Evolutionary conservation across 2,329 filamentous ascomycete genomes (phyloP).

Genomic region (Aspergillus eucalypticola): DNA sequence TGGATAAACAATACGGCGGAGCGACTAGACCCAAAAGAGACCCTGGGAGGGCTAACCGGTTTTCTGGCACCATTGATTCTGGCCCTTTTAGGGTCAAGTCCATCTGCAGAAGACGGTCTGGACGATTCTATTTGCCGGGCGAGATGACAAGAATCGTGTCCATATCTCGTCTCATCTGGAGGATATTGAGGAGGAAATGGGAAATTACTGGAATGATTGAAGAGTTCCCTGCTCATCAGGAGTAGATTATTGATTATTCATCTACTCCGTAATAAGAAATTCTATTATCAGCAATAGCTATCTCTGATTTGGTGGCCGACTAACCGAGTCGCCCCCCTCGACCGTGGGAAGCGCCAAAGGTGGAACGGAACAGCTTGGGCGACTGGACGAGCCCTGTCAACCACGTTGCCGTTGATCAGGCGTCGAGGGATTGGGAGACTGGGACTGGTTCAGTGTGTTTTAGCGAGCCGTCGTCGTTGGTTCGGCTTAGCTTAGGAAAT

Average conservation of each 20-base stretch:
- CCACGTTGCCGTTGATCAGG: conserved; percentile 28
- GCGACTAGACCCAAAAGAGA: not conserved
- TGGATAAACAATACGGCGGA: not conserved
- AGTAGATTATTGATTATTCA: not conserved
- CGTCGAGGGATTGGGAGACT: not conserved
- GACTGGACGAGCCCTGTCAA: conserved; percentile 26
- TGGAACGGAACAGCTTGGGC: conserved; percentile 14
- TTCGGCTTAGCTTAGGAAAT: not conserved
- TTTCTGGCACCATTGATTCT: conserved; percentile 3
- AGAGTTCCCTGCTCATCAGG: not conserved
- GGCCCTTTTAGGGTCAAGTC: not conserved
- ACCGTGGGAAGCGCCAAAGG: conserved; percentile 14
- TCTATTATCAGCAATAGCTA: too few relatives aligned
- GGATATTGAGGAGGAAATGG: not conserved
- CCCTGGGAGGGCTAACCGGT: not conserved
- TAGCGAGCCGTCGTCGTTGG: not conserved
- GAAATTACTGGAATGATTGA: not conserved
- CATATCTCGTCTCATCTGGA: not conserved
- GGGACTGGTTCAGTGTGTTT: not conserved
- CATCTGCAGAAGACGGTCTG: conserved; percentile 1
- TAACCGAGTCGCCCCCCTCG: not conserved
- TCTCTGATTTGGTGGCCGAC: not conserved
- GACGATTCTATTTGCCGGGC: not conserved
- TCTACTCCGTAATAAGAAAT: too few relatives aligned
- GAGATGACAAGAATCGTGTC: not conserved